phyloP scores from a whole-genome alignment of 2,329 filamentous ascomycete species.

The Phialophora expanda region DNA sequence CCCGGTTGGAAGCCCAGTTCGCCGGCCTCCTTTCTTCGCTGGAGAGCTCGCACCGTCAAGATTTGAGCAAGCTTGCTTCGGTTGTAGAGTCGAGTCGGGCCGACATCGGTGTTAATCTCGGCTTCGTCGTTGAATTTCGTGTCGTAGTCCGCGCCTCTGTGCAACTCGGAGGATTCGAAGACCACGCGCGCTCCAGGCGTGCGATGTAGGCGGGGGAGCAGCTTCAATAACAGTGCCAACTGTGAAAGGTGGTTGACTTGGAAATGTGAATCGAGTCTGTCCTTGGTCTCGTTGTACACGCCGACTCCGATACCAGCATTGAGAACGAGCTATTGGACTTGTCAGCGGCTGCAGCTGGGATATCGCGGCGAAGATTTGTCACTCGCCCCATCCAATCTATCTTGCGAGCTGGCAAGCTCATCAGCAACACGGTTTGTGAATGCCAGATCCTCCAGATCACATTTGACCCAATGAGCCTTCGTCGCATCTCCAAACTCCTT shows the following conservation, averaged over 20 bases:
- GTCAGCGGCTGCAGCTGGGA: background rate
- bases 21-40: slow-evolving; percentile 47
- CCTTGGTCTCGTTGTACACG: slow-evolving; percentile 55
- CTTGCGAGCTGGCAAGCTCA: slow-evolving; percentile 49
- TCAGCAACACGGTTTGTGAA: slow-evolving; percentile 55
- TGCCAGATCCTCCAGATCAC: slow-evolving; percentile 54
- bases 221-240: slow-evolving; percentile 54
- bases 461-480: slow-evolving; percentile 54
- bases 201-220: slow-evolving; percentile 53
- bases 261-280: slow-evolving; percentile 59
- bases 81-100: slow-evolving; percentile 55
- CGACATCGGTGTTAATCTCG: slow-evolving; percentile 58
- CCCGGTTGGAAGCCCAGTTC: slow-evolving; percentile 43
- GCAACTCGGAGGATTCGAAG: slow-evolving; percentile 57
- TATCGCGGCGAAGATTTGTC: background rate
- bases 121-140: slow-evolving; percentile 52
- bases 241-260: slow-evolving; percentile 59
- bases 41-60: slow-evolving; percentile 52
- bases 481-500: slow-evolving; percentile 53
- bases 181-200: slow-evolving; percentile 56
- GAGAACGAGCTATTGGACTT: slow-evolving; percentile 46
- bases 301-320: slow-evolving; percentile 59
- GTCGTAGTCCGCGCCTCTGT: slow-evolving; percentile 47
- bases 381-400: slow-evolving; percentile 50
- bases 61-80: slow-evolving; percentile 58